Percentiles rank a stretch among this genome's conserved stretches.
Evolutionary conservation across 495 filamentous ascomycete species (phyloP).

Genomic region (Penicillium maclennaniae): DNA sequence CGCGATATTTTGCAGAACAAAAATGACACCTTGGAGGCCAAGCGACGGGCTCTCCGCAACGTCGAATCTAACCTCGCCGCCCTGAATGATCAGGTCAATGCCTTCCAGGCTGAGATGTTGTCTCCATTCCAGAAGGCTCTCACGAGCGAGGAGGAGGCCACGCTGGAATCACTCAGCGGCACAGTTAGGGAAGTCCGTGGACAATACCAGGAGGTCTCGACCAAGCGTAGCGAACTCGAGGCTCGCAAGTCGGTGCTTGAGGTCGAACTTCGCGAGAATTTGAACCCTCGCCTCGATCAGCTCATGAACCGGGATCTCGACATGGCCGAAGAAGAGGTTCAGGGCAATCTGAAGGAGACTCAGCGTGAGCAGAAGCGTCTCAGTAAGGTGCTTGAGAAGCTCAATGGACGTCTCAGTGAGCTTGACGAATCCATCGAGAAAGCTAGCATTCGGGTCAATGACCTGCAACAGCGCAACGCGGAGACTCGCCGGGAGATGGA

Average conservation of each 20-base stretch:
- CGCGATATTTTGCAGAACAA: constrained; percentile 67
- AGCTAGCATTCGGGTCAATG: constrained; percentile 52
- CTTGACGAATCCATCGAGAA: constrained; percentile 70
- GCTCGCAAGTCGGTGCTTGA: constrained; percentile 75
- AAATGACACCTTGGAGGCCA: constrained; percentile 69
- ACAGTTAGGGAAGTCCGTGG: constrained; percentile 68
- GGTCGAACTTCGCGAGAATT: constrained; percentile 78
- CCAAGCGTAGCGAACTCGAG: constrained; percentile 73
- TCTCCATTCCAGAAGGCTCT: constrained; percentile 92
- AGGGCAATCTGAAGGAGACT: constrained; percentile 69
- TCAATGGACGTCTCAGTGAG: constrained; percentile 64
- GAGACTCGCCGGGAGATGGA: constrained; percentile 66
- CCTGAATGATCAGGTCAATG: constrained; percentile 65
- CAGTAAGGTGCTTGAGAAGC: constrained; percentile 54
- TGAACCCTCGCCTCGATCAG: constrained; percentile 81
- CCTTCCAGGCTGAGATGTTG: constrained; percentile 71
- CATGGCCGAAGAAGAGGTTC: constrained; percentile 53
- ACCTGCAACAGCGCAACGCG: constrained; percentile 59
- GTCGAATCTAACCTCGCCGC: constrained; percentile 73
- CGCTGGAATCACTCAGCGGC: constrained; percentile 65
- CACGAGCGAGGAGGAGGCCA: constrained; percentile 73
- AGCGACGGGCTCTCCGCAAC: constrained; percentile 62
- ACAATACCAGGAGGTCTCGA: constrained; percentile 69
- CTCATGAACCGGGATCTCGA: constrained; percentile 76
- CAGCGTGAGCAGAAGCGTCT: constrained; percentile 79